phyloP scores from a whole-genome alignment of 768 basidiomycete genomes.

The Rhodotorula babjevae region DNA sequence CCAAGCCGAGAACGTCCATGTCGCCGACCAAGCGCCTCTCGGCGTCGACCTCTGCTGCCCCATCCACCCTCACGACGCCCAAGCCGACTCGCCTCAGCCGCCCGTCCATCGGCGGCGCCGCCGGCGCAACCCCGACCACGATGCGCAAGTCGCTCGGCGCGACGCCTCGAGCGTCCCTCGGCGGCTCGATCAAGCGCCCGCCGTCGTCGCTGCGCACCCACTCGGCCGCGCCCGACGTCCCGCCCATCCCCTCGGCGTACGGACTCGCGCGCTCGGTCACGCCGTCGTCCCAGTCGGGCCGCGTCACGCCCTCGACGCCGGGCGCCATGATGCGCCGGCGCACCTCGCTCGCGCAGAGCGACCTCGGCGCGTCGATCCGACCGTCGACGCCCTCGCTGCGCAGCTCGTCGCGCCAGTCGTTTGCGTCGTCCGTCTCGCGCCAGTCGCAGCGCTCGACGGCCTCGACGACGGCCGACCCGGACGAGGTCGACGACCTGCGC shows the following conservation, averaged over 20 bases:
- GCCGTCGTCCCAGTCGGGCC: conserved; percentile 12
- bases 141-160: conserved; percentile 30
- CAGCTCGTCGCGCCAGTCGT: conserved; percentile 24
- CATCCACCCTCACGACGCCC: conserved; percentile 13
- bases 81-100: conserved; percentile 22
- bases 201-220: conserved; percentile 23
- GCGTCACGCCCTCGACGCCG: conserved; percentile 19
- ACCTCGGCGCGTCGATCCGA: background rate
- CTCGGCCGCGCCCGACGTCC: conserved; percentile 22
- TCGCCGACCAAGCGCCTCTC: conserved; percentile 21
- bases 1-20: conserved; percentile 16
- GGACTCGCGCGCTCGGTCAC: conserved; percentile 23
- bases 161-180: conserved; percentile 8
- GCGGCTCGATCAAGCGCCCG: conserved; percentile 26
- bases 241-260: conserved; percentile 30
- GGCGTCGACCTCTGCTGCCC: background rate
- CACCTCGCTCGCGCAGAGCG: conserved; percentile 21
- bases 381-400: conserved; percentile 19
- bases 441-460: conserved; percentile 51
- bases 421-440: conserved; percentile 32
- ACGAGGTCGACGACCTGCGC: conserved; percentile 52
- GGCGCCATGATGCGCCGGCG: conserved; percentile 18
- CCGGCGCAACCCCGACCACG: conserved; percentile 12
- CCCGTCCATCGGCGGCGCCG: conserved; percentile 26
- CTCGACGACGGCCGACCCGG: conserved; percentile 55